Evolutionary conservation across 345 rosid species (phyloP), one percentile per base, ranked within the genome.

Genomic region (Punica granatum): DNA sequence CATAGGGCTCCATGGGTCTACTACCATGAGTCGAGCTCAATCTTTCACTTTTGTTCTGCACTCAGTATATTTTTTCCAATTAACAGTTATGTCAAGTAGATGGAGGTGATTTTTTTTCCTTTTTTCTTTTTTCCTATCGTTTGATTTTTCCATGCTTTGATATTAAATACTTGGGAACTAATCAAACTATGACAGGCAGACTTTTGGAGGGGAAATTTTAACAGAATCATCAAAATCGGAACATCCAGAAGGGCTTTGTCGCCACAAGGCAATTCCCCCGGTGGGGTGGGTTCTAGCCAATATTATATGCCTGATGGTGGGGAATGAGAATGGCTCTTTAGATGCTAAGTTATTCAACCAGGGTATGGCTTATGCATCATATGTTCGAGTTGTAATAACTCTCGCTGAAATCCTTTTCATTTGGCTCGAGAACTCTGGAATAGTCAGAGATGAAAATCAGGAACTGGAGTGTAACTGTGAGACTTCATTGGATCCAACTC

Each of bases 141-240:
- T 25, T 31, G 12, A n/a, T 56, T n/a, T 63, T 36, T 62, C 23
- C 25, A 7, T 21, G 3, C 32, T 32, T 60, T 21, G 46, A 28
- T 67, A 78, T 68, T 72, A 82, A 79, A 76, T 72, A 77, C 76
- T 60, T 71, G 85, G 80, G 78, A 71, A 82, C 96, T 93, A 81
- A 90, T 93, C 84, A 83, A 82, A 82, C 78, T 78, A 66, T 89
- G 96, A 87, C 98, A 93, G 98, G 71, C 96, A 93, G 98, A 85
- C 76, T 69, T 83, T 69, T 78, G 76, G 78, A 74, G 94, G 83
- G 64, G 69, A 78, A 79, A 69, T 85, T 60, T 65, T 86, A 73
- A 73, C 59, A 12, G 81, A 83, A 76, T 84, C 81, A 77, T 76
- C 81, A 35, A 74, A 74, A 72, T 37, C 85, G 83, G 86, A 85